A percentile compares a stretch with the other conserved stretches of the same genome.
Evolutionary conservation across 768 basidiomycete species (phyloP).

Genomic region (Tylopilus subfusipes): DNA sequence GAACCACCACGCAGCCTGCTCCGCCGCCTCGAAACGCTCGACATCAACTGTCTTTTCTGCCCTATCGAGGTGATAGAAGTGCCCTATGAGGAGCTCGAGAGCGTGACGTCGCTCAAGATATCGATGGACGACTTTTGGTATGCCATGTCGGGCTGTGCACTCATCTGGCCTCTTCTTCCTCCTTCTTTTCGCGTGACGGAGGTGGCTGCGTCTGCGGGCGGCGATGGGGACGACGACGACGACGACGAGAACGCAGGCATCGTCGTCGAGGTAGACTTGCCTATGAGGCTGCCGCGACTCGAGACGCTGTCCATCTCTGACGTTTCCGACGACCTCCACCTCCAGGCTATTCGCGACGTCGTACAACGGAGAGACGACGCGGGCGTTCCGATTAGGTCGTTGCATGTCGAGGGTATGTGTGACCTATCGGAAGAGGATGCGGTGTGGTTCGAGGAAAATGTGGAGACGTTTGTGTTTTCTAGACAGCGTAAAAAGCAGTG

Average conservation of each 20-base stretch:
- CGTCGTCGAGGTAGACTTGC: background rate
- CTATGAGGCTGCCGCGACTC: conserved; percentile 45
- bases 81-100: conserved; percentile 45
- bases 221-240: background rate
- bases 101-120: conserved; percentile 41
- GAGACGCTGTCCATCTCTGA: conserved; percentile 43
- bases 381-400: conserved; percentile 33
- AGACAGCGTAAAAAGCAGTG: background rate
- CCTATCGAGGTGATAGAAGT: conserved; percentile 28
- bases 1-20: conserved; percentile 36
- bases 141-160: conserved; percentile 23
- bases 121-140: conserved; percentile 27
- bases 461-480: background rate
- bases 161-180: conserved; percentile 7
- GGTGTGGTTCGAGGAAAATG: background rate
- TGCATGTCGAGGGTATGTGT: background rate
- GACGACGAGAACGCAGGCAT: too few species aligned
- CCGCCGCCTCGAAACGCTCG: conserved; percentile 45
- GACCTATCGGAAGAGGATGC: background rate
- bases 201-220: background rate
- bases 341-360: conserved; percentile 37
- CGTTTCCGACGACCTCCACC: conserved; percentile 31
- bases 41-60: conserved; percentile 48
- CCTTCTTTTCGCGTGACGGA: too few species aligned
- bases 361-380: conserved; percentile 38